Evolutionary conservation across 2,329 filamentous ascomycete species (phyloP), one percentile per base, ranked within the genome.

Genomic region (Alternaria viburni): DNA sequence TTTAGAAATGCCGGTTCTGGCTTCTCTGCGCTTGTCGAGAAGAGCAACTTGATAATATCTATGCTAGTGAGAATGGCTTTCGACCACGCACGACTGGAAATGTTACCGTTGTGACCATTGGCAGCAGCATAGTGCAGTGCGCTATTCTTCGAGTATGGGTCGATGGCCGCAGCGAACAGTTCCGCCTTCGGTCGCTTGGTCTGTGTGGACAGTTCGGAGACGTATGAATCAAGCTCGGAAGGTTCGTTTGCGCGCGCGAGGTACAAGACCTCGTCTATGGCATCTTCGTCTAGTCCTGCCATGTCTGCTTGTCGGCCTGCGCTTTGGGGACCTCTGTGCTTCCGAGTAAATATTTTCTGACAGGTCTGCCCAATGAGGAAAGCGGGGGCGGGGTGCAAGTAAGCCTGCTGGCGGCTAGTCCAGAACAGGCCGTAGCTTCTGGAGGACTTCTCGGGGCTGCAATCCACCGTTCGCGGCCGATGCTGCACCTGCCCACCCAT

Each of bases 231-330:
- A 51, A 98, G 84, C 25, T 95, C 91, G 17, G 85, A 82, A 61
- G 89, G 83, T 67, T 97, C 94, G 68, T 93, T 93, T 0, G 87
- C 86, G 41, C 95, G 92, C 3, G 93, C 88, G 70, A 93, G 89
- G 83, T 97, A 97, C 70, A 98, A 88, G 69, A 98, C 87, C 81
- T 98, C 95, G 79, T 97, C 94, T 74, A 96, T 90, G 79, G 93
- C 88, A 57, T 97, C 94, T 77, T 91, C 89, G 54, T 74, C 73
- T 55, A 78, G 67, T 26, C 63, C 62, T 28, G 73, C 57, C 74
- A 74, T 75, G 21, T 64, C 68, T 60, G 49, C 17, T 46, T 56
- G 59, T 47, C 44, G 21, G 41, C 51, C 44, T 57, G 45, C 41
- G 32, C 54, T 51, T 59, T 17, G 44, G 45, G 52, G 44, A 32